Evolutionary conservation across 1,284 basidiomycete genomes (phyloP), one percentile per base, ranked within the genome.

Genomic region (Leccinum pallidistipes): DNA sequence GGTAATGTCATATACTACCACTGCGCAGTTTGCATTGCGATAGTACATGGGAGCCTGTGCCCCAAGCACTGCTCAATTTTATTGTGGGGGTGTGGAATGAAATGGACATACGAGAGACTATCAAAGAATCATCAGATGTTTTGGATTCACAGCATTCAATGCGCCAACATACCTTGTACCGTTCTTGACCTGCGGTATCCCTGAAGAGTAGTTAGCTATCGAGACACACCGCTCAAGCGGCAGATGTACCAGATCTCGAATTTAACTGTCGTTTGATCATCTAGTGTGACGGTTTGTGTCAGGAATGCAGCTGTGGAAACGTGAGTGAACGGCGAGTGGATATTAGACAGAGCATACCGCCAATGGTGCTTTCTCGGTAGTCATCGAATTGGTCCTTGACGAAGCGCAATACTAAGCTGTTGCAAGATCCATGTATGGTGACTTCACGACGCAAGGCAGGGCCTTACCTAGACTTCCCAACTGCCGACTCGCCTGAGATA

Each of bases 361-460:
- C 91, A 65, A 94, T 94, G 24, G 91, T 94, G 69, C 90, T 93
- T 78, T 93, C 95, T 80, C 96, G 83, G 77, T 97, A 98, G 78
- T 98, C 96, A 69, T 97, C 95, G 70, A 98, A 98, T 76, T 98
- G 95, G 76, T 97, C 92, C 77, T 97, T 93, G 68, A 98, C 96
- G 72, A 98, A 98, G 62, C 95, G 86, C 66, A 98, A 80, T 59
- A 98, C 97, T 62, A 98, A 79, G 80, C 94, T 96, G 72, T 66
- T 62, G 67, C 57, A 57, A 56, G 59, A 54, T 38, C 55, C 53
- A 54, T 63, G 57, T 65, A 53, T n/a, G 57, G 51, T 53, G 57
- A 21, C 36, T 52, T 21, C 43, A 57, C 27, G 16, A 55, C 43
- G 49, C 51, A 47, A 31, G 29, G 43, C 40, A 31, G 12, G 63